These are phyloP conservation scores for Trichoderma aggressivum DNA, from an alignment of 2,329 filamentous ascomycete species.

Conservation along the genomic window DNA sequence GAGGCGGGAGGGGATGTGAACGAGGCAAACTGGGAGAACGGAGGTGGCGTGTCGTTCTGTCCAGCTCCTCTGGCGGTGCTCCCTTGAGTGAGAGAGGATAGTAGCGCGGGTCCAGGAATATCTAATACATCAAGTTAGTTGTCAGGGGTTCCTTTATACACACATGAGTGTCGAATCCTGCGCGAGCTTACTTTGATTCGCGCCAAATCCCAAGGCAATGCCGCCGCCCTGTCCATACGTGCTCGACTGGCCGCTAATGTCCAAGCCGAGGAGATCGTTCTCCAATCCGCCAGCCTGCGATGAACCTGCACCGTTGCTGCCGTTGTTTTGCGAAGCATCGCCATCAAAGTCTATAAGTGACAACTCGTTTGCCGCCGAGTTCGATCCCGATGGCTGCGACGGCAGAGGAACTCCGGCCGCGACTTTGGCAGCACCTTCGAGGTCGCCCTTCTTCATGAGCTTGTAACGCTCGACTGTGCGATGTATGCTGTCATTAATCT, in stretches of 20 bases:
- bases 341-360: conserved; percentile 91
- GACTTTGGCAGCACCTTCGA: conserved; percentile 78
- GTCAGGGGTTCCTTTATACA: background rate
- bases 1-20: conserved; percentile 53
- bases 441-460: conserved; percentile 90
- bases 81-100: conserved; percentile 61
- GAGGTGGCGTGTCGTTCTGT: conserved; percentile 40
- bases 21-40: conserved; percentile 54
- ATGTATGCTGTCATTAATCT: conserved; percentile 99
- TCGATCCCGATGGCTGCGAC: conserved; percentile 56
- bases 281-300: conserved; percentile 67
- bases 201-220: conserved; percentile 77
- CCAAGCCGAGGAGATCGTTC: conserved; percentile 86
- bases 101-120: conserved; percentile 60
- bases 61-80: conserved; percentile 52
- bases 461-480: conserved; percentile 94
- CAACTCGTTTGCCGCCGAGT: conserved; percentile 61
- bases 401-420: conserved; percentile 66
- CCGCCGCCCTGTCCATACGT: conserved; percentile 72
- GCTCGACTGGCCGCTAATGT: conserved; percentile 61
- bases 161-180: background rate
- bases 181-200: conserved; percentile 57
- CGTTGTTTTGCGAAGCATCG: conserved; percentile 54
- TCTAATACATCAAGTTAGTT: conserved; percentile 38
- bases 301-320: conserved; percentile 43